Evolutionary conservation across 2,329 filamentous ascomycete species (phyloP), one percentile per base, ranked within the genome.

Genomic region (Colletotrichum godetiae): DNA sequence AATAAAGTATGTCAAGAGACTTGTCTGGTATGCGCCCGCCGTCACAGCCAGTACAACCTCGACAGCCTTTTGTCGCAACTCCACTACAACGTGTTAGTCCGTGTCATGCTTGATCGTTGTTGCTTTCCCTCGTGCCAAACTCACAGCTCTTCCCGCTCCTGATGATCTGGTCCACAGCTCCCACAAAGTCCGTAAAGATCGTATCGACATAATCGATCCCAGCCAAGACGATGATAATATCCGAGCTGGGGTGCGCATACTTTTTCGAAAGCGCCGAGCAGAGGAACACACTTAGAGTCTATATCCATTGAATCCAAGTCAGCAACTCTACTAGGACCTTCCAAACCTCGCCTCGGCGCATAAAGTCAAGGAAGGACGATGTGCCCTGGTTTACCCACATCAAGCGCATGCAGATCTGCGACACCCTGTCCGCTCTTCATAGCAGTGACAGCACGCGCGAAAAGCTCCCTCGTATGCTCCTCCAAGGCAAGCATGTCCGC

Each of bases 11-110:
- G 95, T 97, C 67, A 98, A 89, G 27, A 99, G 88, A 60, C 95
- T 97, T 4, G 97, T 98, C 83, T 97, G 95, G 82, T 98, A 98
- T 69, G 95, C 95, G n/a, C 96, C 95, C 11, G 95, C 94, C 7
- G 95, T 94, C 68, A 98, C 92, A 15, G 95, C 93, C 72, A 98
- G 88, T 8, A 95, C 92, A 56, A 94, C 92, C 77, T 94, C 89
- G 35, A 98, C 90, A 8, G 95, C 96, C 80, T 94, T 95, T 76
- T 92, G 89, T 70, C 95, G 92, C 64, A 97, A 80, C 52, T 93
- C 90, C 79, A 93, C 93, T 95, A 76, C 7, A n/a, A 24, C 19
- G 19, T 55, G 74, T 84, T 76, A 83, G 81, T 42, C 65, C 6
- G 53, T 64, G 19, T 46, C 24, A 6, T 35, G 5, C 33, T 46